Evolutionary conservation across 495 filamentous ascomycete species (phyloP).

Genomic region (Aspergillus leporis): DNA sequence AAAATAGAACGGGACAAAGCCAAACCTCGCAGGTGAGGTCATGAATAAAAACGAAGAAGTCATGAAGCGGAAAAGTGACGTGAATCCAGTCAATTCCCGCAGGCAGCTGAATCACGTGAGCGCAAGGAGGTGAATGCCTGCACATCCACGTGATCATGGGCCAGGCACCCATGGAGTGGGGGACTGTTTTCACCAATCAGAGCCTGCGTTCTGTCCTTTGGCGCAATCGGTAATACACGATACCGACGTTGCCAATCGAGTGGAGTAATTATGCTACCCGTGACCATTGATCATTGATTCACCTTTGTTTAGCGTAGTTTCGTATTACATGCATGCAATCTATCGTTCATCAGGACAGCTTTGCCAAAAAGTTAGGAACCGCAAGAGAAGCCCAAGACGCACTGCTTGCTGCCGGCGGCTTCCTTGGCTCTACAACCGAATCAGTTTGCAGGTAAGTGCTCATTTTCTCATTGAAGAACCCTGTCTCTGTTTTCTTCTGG

Average conservation of each 20-base stretch:
- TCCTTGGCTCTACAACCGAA: constrained; percentile 1
- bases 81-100: constrained; percentile 26
- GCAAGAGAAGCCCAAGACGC: constrained; percentile 11
- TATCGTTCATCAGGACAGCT: constrained; percentile 28
- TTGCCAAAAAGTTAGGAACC: constrained; percentile 14
- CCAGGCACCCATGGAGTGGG: constrained; percentile 14
- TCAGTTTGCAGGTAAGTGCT: constrained; percentile 7
- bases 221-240: constrained; percentile 23
- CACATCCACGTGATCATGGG: constrained; percentile 15
- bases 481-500: not conserved
- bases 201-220: constrained; percentile 41
- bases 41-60: constrained; percentile 1
- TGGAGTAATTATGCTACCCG: constrained; percentile 13
- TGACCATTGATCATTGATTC: not conserved
- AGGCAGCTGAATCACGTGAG: constrained; percentile 26
- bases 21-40: constrained; percentile 17
- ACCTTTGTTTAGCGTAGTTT: not conserved
- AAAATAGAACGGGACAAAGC: not conserved
- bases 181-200: constrained; percentile 30
- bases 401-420: constrained; percentile 7
- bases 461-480: not conserved
- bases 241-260: constrained; percentile 10
- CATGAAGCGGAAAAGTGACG: constrained; percentile 34
- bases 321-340: constrained; percentile 8
- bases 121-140: constrained; percentile 7